A percentile compares a stretch with the other conserved stretches of the same genome.
These are phyloP conservation scores for Arthroderma sp. DNA, from an alignment of 2,329 filamentous ascomycete genomes.

Conservation along the genomic window DNA sequence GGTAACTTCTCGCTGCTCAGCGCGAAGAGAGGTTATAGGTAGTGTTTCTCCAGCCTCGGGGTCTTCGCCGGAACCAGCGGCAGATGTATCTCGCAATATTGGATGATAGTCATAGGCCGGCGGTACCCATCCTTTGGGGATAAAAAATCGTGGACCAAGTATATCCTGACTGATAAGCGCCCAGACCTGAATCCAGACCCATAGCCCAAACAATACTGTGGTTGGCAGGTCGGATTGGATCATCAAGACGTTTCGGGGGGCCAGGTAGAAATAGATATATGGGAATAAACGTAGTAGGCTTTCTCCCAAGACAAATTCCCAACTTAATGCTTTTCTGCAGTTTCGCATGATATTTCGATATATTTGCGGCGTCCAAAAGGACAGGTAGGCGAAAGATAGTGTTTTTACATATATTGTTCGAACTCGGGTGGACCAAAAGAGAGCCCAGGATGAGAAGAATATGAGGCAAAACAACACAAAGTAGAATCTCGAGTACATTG, in stretches of 20 bases:
- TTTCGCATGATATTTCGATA: constrained; percentile 81
- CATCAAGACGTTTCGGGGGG: constrained; percentile 67
- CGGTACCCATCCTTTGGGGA: constrained; percentile 54
- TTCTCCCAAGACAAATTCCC: constrained; percentile 81
- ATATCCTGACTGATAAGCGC: constrained; percentile 69
- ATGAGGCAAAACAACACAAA: constrained; percentile 44
- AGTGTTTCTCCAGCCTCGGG: constrained; percentile 61
- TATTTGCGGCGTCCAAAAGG: constrained; percentile 87
- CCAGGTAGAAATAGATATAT: constrained; percentile 73
- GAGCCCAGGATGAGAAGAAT: constrained; percentile 47
- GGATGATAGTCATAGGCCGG: constrained; percentile 85
- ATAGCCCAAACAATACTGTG: constrained; percentile 53
- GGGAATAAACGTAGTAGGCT: constrained; percentile 65
- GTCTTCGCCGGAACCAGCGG: constrained; percentile 48
- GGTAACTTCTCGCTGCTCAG: constrained; percentile 26
- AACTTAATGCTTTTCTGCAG: constrained; percentile 77
- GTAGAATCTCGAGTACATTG: constrained; percentile 50
- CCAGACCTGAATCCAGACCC: constrained; percentile 80
- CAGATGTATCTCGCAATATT: constrained; percentile 46
- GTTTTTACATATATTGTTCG: constrained; percentile 46
- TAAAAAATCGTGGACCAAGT: constrained; percentile 74
- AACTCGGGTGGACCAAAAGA: constrained; percentile 41
- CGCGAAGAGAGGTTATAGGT: constrained; percentile 59
- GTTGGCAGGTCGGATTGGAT: constrained; percentile 53
- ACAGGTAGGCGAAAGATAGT: constrained; percentile 64